These are phyloP conservation scores for Orbilia brochopaga DNA, from an alignment of 2,329 filamentous ascomycete species.

Conservation along the genomic window DNA sequence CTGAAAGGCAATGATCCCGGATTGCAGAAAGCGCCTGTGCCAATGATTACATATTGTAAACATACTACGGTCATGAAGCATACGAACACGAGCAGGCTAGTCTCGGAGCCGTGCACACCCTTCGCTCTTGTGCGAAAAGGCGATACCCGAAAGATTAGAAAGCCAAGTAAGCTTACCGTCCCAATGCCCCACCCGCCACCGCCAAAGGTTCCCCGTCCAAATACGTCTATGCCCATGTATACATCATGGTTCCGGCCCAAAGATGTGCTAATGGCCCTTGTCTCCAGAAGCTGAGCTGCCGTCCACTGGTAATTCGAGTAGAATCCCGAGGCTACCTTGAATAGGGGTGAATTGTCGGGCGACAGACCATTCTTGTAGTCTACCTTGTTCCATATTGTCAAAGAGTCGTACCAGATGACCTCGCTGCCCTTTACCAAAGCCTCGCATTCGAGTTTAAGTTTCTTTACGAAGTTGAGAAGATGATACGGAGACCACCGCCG, in stretches of 20 bases:
- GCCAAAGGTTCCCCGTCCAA: conserved; percentile 59
- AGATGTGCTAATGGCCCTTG: conserved; percentile 53
- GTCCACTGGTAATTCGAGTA: conserved; percentile 62
- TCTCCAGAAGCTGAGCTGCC: conserved; percentile 54
- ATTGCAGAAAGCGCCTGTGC: conserved; percentile 57
- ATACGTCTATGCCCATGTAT: conserved; percentile 61
- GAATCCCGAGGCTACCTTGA: conserved; percentile 57
- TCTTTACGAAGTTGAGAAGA: conserved; percentile 58
- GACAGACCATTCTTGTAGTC: conserved; percentile 61
- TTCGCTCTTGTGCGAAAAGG: conserved; percentile 9
- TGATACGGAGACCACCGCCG: no score
- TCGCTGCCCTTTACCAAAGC: conserved; percentile 52
- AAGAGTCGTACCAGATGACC: conserved; percentile 61
- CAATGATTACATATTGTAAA: background rate
- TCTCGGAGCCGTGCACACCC: background rate
- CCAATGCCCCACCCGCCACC: conserved; percentile 53
- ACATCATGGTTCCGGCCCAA: conserved; percentile 54
- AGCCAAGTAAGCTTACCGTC: conserved; percentile 27
- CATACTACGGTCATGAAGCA: background rate
- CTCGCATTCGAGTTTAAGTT: conserved; percentile 57
- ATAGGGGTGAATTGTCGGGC: conserved; percentile 58
- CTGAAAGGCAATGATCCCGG: conserved; percentile 56
- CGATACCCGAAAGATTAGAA: background rate
- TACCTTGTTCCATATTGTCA: conserved; percentile 59
- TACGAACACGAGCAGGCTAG: background rate